phyloP scores from a whole-genome alignment of 345 rosid species.

The Linum lewisii region DNA sequence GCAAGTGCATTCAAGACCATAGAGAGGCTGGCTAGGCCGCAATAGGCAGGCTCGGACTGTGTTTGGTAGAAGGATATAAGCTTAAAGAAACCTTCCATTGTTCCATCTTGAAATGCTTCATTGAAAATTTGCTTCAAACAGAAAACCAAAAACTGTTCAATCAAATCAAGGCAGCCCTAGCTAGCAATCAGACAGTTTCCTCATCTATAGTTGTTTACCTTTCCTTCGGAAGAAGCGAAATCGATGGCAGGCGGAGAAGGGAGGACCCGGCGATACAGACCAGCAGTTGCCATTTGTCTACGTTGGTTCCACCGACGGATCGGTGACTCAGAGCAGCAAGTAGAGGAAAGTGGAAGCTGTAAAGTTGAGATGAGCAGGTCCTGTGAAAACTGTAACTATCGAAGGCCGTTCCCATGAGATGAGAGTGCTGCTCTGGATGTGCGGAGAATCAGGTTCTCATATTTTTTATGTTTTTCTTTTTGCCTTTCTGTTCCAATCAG shows the following conservation, averaged over 20 bases:
- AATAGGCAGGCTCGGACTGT: constrained; percentile 85
- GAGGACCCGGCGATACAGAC: constrained; percentile 52
- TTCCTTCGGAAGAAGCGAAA: constrained; percentile 71
- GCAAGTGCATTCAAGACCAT: constrained; percentile 89
- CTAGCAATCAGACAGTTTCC: no score
- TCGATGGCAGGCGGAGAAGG: constrained; percentile 77
- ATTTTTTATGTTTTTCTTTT: no score
- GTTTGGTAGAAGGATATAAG: constrained; percentile 80
- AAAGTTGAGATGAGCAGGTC: no score
- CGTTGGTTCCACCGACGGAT: no score
- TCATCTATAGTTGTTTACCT: constrained; percentile 27
- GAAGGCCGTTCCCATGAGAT: no score
- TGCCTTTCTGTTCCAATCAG: no score
- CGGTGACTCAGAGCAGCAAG: no score
- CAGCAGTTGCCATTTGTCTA: constrained; percentile 51
- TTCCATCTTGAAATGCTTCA: constrained; percentile 77
- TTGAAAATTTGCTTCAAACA: constrained; percentile 58
- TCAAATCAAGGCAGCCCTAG: no score
- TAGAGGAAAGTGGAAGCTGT: no score
- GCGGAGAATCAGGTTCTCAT: no score
- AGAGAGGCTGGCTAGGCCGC: constrained; percentile 82
- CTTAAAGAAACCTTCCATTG: constrained; percentile 86
- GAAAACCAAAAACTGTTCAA: not conserved
- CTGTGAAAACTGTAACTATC: no score
- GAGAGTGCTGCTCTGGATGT: no score